phyloP scores from a whole-genome alignment of 768 basidiomycete genomes.

The Trametes villosa region DNA sequence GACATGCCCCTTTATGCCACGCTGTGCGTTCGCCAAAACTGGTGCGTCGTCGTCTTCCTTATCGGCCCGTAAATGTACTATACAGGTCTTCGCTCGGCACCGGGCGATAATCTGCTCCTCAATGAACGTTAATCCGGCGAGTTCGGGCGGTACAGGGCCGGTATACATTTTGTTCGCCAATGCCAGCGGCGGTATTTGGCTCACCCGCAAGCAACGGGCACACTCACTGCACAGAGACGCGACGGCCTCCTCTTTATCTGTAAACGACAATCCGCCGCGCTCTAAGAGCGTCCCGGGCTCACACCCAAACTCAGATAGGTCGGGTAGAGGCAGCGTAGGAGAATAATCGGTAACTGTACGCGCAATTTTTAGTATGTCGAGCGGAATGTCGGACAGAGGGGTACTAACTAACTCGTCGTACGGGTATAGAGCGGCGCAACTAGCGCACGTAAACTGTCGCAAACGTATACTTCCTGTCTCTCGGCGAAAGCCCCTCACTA shows the following conservation, averaged over 20 bases:
- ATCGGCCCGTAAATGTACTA: neutral
- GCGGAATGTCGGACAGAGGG: neutral
- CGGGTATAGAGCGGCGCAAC: neutral
- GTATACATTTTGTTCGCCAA: neutral
- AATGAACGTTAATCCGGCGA: neutral
- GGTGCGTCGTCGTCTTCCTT: neutral
- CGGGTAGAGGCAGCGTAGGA: neutral
- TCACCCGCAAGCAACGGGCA: neutral
- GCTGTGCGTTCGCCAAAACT: constrained; percentile 26
- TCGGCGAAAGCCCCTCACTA: neutral
- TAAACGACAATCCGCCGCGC: neutral
- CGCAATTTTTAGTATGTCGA: neutral
- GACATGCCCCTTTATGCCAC: constrained; percentile 43
- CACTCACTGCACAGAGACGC: neutral
- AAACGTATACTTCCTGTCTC: neutral
- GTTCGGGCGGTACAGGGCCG: neutral
- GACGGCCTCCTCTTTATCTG: neutral
- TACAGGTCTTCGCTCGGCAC: neutral
- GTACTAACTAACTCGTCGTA: neutral
- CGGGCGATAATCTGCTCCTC: neutral
- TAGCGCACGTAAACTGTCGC: neutral
- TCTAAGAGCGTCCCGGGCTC: neutral
- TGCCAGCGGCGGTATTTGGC: neutral
- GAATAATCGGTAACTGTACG: neutral
- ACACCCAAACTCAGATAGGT: neutral